A percentile compares a stretch with the other conserved stretches of the same genome.
phyloP scores from a whole-genome alignment of 2,329 filamentous ascomycete genomes.

The Leptographium flavum region DNA sequence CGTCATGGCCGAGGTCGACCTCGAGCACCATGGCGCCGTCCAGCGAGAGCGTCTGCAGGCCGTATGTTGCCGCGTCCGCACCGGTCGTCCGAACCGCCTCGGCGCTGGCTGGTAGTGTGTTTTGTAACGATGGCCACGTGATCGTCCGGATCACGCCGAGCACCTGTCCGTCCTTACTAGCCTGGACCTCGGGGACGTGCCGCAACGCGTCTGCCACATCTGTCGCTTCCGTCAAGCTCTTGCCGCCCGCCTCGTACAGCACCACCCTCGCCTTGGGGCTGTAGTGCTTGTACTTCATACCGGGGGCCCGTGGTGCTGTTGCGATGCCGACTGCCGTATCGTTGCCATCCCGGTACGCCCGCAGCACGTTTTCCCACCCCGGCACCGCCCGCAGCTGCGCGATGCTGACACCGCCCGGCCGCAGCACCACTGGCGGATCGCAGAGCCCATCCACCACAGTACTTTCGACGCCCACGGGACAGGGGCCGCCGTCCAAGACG shows the following conservation, averaged over 20 bases:
- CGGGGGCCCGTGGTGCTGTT: slow-evolving; percentile 64
- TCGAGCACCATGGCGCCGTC: slow-evolving; percentile 39
- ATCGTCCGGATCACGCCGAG: slow-evolving; percentile 44
- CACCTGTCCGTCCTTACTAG: not conserved
- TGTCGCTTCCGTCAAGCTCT: no score
- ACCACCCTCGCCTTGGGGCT: slow-evolving; percentile 79
- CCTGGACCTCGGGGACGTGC: slow-evolving; percentile 1
- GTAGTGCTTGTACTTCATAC: slow-evolving; percentile 99
- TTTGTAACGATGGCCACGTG: slow-evolving; percentile 26
- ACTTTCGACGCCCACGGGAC: slow-evolving; percentile 83
- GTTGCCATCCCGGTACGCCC: slow-evolving; percentile 59
- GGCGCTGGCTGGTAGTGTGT: not conserved
- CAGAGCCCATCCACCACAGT: slow-evolving; percentile 90
- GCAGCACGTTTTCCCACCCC: slow-evolving; percentile 68
- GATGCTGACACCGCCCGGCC: slow-evolving; percentile 77
- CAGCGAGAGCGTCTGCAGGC: slow-evolving; percentile 26
- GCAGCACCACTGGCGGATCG: slow-evolving; percentile 63
- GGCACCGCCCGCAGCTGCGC: slow-evolving; percentile 59
- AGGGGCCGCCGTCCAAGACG: slow-evolving; percentile 80
- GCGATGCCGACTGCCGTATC: not conserved
- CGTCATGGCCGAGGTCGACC: slow-evolving; percentile 56
- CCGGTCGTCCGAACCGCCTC: slow-evolving; percentile 13
- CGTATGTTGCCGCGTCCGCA: slow-evolving; percentile 14
- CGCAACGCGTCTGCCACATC: no score
- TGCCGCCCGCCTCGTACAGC: slow-evolving; percentile 48